Evolutionary conservation across 805 yeast genomes (phyloP).

Genomic region (Candida xyloterini): DNA sequence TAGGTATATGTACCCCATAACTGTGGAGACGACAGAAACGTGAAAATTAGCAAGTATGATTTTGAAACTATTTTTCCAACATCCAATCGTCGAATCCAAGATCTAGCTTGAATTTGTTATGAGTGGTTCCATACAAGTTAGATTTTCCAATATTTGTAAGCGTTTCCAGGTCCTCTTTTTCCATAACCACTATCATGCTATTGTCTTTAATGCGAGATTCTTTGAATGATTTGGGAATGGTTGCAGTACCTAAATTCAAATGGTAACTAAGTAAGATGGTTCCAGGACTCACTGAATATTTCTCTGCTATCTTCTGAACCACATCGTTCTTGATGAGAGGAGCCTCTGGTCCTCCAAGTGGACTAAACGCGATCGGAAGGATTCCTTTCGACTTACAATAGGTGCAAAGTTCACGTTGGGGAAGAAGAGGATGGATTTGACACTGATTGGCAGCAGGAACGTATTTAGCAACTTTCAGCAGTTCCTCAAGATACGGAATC

Average conservation of each 20-base stretch:
- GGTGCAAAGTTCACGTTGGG: slow-evolving; percentile 33
- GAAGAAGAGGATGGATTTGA: slow-evolving; percentile 42
- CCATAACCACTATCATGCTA: slow-evolving; percentile 33
- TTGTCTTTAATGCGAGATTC: slow-evolving; percentile 36
- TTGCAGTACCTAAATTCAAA: slow-evolving; percentile 29
- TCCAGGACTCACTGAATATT: slow-evolving; percentile 48
- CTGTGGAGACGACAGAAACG: no score
- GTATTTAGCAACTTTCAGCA: slow-evolving; percentile 35
- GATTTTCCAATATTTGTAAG: slow-evolving; percentile 14
- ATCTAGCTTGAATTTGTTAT: slow-evolving; percentile 1
- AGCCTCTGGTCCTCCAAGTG: slow-evolving; percentile 42
- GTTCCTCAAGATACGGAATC: slow-evolving; percentile 30
- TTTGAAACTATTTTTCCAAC: no score
- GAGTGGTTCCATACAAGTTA: slow-evolving; percentile 5
- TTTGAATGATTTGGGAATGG: slow-evolving; percentile 40
- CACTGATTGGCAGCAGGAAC: slow-evolving; percentile 44
- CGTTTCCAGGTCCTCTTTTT: slow-evolving; percentile 32
- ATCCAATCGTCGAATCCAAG: slow-evolving; percentile 6
- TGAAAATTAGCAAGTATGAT: no score
- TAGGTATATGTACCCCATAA: no score
- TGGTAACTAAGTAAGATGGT: slow-evolving; percentile 45
- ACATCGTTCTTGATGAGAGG: slow-evolving; percentile 36
- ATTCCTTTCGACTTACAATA: slow-evolving; percentile 32
- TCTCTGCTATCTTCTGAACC: slow-evolving; percentile 46
- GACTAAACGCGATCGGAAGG: slow-evolving; percentile 39